Conservation (phyloP, 768 basidiomycete species). For the Collybia sp. region DNA sequence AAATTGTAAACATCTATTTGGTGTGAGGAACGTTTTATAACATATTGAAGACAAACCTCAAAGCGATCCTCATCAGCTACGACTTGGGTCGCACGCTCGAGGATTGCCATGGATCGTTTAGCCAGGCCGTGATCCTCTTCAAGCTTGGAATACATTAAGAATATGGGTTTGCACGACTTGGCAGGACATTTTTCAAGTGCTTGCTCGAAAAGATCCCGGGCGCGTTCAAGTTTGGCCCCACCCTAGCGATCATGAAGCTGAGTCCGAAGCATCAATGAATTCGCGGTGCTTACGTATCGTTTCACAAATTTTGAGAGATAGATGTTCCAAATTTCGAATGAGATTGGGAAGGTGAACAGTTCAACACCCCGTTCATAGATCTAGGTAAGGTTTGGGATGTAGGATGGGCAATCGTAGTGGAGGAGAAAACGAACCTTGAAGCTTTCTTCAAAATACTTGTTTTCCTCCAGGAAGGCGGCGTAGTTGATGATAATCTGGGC, state of each 20-base stretch:
- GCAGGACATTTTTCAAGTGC: slow-evolving; percentile 94
- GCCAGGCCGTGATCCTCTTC: slow-evolving; percentile 96
- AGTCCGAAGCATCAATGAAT: not conserved
- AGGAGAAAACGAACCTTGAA: slow-evolving; percentile 66
- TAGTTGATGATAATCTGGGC: slow-evolving; percentile 98
- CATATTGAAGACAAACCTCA: slow-evolving; percentile 54
- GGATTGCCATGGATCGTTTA: slow-evolving; percentile 93
- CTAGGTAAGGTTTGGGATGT: slow-evolving; percentile 28
- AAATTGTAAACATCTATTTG: slow-evolving; percentile 87
- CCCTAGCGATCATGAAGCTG: slow-evolving; percentile 43
- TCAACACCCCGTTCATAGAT: slow-evolving; percentile 97
- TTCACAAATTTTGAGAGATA: slow-evolving; percentile 96
- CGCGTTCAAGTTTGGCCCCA: slow-evolving; percentile 89
- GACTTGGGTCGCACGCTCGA: slow-evolving; percentile 85
- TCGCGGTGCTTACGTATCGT: slow-evolving; percentile 69
- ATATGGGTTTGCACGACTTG: slow-evolving; percentile 92
- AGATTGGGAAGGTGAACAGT: slow-evolving; percentile 95
- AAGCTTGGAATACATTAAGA: slow-evolving; percentile 92
- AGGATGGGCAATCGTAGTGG: not conserved
- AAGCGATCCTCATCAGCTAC: slow-evolving; percentile 92
- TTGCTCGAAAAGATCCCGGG: slow-evolving; percentile 97
- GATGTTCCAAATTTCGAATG: slow-evolving; percentile 99
- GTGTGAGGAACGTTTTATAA: not conserved
- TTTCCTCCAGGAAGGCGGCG: slow-evolving; percentile 94
- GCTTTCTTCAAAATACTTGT: slow-evolving; percentile 97